Evolutionary conservation across 768 basidiomycete genomes (phyloP).

Genomic region (Lactarius pseudohatsudake): DNA sequence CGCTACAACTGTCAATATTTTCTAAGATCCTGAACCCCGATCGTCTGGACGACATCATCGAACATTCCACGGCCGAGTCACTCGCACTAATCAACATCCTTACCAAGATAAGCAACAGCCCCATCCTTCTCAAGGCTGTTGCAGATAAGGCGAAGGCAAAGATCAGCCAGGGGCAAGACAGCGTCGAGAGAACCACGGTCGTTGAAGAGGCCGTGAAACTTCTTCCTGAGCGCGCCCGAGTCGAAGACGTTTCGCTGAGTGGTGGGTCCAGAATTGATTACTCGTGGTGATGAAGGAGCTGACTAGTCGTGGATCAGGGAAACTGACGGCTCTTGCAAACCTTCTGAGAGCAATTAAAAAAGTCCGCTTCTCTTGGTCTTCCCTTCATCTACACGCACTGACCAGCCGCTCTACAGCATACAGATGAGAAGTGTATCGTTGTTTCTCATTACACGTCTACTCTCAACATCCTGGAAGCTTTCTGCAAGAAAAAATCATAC

Average conservation of each 20-base stretch:
- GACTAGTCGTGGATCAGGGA: conserved; percentile 52
- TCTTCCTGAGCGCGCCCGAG: conserved; percentile 56
- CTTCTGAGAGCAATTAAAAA: conserved; percentile 61
- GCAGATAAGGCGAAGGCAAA: conserved; percentile 58
- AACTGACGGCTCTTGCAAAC: conserved; percentile 63
- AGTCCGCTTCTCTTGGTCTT: conserved; percentile 39
- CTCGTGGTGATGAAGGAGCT: conserved; percentile 17
- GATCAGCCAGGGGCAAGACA: conserved; percentile 35
- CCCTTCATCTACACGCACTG: neutral
- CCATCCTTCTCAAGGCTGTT: conserved; percentile 80
- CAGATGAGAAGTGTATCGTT: conserved; percentile 92
- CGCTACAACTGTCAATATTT: conserved; percentile 81
- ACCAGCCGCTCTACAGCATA: conserved; percentile 45
- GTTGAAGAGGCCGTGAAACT: conserved; percentile 61
- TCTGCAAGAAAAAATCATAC: conserved; percentile 74
- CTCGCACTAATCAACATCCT: conserved; percentile 77
- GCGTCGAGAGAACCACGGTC: conserved; percentile 46
- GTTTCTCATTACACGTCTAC: conserved; percentile 98
- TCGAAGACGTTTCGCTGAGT: conserved; percentile 76
- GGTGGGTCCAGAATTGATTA: conserved; percentile 45
- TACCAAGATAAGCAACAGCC: conserved; percentile 92
- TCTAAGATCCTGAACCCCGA: conserved; percentile 69
- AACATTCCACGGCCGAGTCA: conserved; percentile 72
- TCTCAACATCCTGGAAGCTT: conserved; percentile 86
- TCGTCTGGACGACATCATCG: conserved; percentile 64